Evolutionary conservation across 1,284 basidiomycete species (phyloP).

Genomic region (Rhodotorula sp.): DNA sequence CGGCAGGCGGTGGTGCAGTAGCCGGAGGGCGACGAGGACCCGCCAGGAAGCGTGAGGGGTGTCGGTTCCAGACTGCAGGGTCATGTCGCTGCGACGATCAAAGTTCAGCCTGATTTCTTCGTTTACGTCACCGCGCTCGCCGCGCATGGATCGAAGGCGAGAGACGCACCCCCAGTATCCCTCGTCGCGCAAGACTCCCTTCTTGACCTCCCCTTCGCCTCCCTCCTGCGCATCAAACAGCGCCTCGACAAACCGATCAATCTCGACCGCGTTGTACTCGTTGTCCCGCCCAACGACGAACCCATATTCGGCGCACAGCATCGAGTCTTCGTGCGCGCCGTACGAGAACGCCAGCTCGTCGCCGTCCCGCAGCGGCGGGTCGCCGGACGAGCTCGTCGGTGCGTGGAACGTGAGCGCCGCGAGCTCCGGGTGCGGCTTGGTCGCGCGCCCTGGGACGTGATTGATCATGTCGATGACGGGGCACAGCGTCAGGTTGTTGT

Average conservation of each 20-base stretch:
- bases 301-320: slow-evolving; percentile 45
- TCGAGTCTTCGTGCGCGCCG: slow-evolving; percentile 39
- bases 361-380: slow-evolving; percentile 27
- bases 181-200: slow-evolving; percentile 26
- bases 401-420: slow-evolving; percentile 27
- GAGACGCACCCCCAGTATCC: slow-evolving; percentile 34
- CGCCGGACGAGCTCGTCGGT: slow-evolving; percentile 16
- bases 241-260: slow-evolving; percentile 34
- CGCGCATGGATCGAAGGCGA: not conserved
- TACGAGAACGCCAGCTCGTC: slow-evolving; percentile 46
- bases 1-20: slow-evolving; percentile 34
- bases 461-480: slow-evolving; percentile 48
- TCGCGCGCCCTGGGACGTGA: slow-evolving; percentile 22
- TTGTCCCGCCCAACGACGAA: slow-evolving; percentile 42
- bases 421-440: slow-evolving; percentile 12
- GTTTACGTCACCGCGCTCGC: too few species aligned
- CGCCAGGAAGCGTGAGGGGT: slow-evolving; percentile 34
- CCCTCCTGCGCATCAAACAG: slow-evolving; percentile 38
- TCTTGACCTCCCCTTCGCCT: slow-evolving; percentile 32
- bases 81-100: slow-evolving; percentile 24
- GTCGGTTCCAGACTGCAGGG: slow-evolving; percentile 17
- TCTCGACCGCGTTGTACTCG: slow-evolving; percentile 40
- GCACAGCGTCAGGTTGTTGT: slow-evolving; percentile 43
- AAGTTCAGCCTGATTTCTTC: too few species aligned
- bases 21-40: slow-evolving; percentile 37